These are phyloP conservation scores for Ambrosia hybrid DNA, from an alignment of 140 eudicot species.

Conservation along the genomic window DNA sequence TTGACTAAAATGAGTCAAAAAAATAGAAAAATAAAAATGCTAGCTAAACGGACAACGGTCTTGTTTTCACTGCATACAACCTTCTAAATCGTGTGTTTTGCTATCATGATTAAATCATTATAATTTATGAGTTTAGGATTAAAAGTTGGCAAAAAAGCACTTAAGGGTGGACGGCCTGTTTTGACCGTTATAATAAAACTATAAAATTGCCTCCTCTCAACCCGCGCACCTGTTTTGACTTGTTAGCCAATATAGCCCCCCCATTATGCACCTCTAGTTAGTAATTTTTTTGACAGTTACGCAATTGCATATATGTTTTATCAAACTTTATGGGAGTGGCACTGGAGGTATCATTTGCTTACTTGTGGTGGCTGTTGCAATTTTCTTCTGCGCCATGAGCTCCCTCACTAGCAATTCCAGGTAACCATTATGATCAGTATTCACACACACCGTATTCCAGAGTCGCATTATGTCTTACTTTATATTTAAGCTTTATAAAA, in stretches of 20 bases:
- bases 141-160: too few species aligned
- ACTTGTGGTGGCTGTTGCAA: slow-evolving; percentile 81
- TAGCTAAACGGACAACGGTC: neutral
- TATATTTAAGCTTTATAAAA: too few species aligned
- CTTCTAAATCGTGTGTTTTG: neutral
- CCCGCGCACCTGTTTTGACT: too few species aligned
- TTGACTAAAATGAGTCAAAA: too few species aligned
- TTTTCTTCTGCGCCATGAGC: slow-evolving; percentile 96
- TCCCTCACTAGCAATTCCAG: slow-evolving; percentile 97
- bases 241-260: too few species aligned
- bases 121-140: too few species aligned
- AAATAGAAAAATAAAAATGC: too few species aligned
- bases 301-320: slow-evolving; percentile 92
- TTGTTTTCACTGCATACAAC: neutral
- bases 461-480: neutral
- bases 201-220: too few species aligned
- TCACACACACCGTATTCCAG: neutral
- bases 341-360: slow-evolving; percentile 84
- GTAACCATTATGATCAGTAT: slow-evolving; percentile 35
- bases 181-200: too few species aligned
- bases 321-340: slow-evolving; percentile 80
- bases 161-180: too few species aligned
- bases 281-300: slow-evolving; percentile 53
- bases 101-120: too few species aligned
- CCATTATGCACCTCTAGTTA: too few species aligned